phyloP scores from a whole-genome alignment of 1,284 basidiomycete genomes.

The Porogramme epimiltina region DNA sequence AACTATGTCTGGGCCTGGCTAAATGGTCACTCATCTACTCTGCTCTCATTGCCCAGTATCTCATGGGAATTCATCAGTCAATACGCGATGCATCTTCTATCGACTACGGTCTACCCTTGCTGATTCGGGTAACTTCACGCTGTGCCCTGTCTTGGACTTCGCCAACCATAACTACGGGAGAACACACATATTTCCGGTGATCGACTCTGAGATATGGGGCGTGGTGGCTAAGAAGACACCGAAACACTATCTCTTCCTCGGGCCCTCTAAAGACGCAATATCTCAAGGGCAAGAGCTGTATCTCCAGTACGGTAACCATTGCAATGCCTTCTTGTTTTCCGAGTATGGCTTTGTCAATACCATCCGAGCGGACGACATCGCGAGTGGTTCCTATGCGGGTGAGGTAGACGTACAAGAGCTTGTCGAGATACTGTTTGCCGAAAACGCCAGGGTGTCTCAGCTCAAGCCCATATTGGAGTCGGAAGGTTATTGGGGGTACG shows the following conservation, averaged over 20 bases:
- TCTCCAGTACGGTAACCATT: constrained; percentile 76
- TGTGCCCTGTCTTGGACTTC: constrained; percentile 86
- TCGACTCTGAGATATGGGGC: constrained; percentile 38
- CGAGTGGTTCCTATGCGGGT: constrained; percentile 34
- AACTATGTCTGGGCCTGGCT: constrained; percentile 87
- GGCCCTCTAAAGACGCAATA: constrained; percentile 46
- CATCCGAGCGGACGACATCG: constrained; percentile 30
- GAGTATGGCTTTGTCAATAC: constrained; percentile 83
- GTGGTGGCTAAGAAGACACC: background rate
- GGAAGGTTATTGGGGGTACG: constrained; percentile 79
- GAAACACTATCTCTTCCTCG: constrained; percentile 49
- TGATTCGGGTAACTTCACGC: constrained; percentile 74
- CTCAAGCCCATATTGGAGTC: constrained; percentile 54
- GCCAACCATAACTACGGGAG: constrained; percentile 67
- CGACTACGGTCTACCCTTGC: constrained; percentile 55
- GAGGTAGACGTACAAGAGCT: constrained; percentile 68
- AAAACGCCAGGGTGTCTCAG: constrained; percentile 39
- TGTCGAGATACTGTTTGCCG: constrained; percentile 51
- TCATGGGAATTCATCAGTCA: constrained; percentile 53
- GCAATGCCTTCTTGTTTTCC: constrained; percentile 72
- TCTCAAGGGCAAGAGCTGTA: constrained; percentile 62
- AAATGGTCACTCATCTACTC: constrained; percentile 52
- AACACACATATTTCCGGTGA: constrained; percentile 45
- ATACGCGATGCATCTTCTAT: constrained; percentile 84
- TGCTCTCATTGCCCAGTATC: constrained; percentile 5